Conservation (phyloP, 2,329 filamentous ascomycete genomes). For the Pestalotiopsis fici region DNA sequence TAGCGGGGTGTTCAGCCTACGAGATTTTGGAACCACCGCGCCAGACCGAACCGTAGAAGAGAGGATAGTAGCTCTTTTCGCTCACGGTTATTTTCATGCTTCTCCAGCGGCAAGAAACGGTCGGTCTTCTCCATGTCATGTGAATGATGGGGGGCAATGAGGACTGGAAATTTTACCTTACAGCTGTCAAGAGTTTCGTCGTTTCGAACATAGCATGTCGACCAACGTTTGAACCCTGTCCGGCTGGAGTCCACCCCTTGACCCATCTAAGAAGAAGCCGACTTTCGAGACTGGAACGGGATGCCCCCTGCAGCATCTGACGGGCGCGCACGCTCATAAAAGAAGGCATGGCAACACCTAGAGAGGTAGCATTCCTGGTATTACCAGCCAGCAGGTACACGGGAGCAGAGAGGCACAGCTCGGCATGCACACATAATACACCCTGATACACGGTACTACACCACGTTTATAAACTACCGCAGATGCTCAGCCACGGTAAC, state of each 20-base stretch:
- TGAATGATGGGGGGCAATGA: background rate
- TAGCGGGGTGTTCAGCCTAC: background rate
- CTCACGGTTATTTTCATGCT: background rate
- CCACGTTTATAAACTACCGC: background rate
- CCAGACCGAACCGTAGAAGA: background rate
- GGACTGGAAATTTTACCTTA: background rate
- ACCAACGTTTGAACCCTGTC: background rate
- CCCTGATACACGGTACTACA: background rate
- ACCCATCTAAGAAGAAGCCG: background rate
- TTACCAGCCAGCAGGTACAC: background rate
- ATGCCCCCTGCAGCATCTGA: background rate
- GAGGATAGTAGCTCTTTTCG: background rate
- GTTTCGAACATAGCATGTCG: background rate
- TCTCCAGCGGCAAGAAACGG: no score
- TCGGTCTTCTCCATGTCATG: no score
- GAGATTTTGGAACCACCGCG: background rate
- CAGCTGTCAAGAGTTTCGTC: background rate
- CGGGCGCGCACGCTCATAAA: background rate
- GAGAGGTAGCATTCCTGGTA: background rate
- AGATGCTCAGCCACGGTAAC: background rate
- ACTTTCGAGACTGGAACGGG: background rate
- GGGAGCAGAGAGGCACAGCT: background rate
- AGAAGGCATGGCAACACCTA: background rate
- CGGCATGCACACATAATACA: background rate
- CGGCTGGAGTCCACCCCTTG: background rate